Evolutionary conservation across 2,329 filamentous ascomycete genomes (phyloP), one percentile per base, ranked within the genome.

Genomic region (Venturia asperata): DNA sequence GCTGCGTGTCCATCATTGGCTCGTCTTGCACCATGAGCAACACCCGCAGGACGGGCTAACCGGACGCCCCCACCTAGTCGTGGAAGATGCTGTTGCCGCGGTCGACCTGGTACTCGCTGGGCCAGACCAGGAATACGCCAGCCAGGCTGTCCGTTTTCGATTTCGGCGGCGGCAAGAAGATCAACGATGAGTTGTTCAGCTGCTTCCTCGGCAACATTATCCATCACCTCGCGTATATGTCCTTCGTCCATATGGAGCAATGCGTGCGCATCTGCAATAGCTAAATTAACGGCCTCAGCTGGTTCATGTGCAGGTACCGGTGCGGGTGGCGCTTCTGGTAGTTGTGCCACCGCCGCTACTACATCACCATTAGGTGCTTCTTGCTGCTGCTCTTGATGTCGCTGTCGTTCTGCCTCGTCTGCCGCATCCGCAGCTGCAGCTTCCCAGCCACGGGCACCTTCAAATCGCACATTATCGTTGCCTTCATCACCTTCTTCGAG

Each of bases 401-500:
- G 39, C 37, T n/a, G 39, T 45, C 37, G 39, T 27, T 45, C 60
- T 19, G 37, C 60, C 39, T 34, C 60, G 9, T 61, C 60, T 30
- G 42, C 37, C 24, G 17, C 60, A n/a, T 61, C 60, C 13, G 60
- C 60, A 17, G 60, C 60, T 45, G 37, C 60, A 42, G 37, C 58
- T 58, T 61, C 61, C 30, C 55, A 55, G 19, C 64, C 61, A 39
- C 39, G 34, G 5, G 34, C 64, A 39, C 55, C 49, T 34, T 49
- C 64, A 21, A 61, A 61, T 37, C 49, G 63, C n/a, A 67, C 64
- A 56, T 67, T 61, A 37, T 69, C 68, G 71, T 69, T n/a, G 74
- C 76, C 49, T 9, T 77, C 72, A 70, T 97, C 92, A 0, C 92
- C 92, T 58, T 84, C 86, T 74, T 95, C 91, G 30, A 95, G 78